phyloP scores from a whole-genome alignment of 1,284 basidiomycete genomes.

The Leccinum cinnamomeum region DNA sequence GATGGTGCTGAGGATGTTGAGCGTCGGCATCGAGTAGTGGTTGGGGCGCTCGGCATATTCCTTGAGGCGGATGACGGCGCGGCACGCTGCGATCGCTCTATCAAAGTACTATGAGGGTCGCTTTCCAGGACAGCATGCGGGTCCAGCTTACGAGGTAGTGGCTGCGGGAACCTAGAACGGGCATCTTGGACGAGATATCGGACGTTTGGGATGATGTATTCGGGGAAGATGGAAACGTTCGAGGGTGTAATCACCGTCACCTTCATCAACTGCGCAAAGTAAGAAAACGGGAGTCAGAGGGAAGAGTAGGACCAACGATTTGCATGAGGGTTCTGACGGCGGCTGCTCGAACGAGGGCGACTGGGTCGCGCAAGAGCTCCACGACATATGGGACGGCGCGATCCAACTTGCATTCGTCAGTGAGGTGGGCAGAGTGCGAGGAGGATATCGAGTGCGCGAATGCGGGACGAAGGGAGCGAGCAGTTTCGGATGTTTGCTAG shows the following conservation, averaged over 20 bases:
- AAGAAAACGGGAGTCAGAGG: neutral
- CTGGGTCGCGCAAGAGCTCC: constrained; percentile 85
- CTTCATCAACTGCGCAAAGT: constrained; percentile 66
- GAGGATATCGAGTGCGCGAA: constrained; percentile 85
- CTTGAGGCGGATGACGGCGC: constrained; percentile 60
- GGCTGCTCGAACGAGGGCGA: constrained; percentile 75
- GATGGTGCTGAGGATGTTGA: constrained; percentile 24
- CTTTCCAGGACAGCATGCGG: neutral
- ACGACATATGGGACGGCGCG: constrained; percentile 85
- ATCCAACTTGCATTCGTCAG: constrained; percentile 95
- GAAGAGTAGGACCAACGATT: constrained; percentile 49
- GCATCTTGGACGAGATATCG: constrained; percentile 79
- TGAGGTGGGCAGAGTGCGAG: constrained; percentile 81
- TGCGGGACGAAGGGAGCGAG: constrained; percentile 81
- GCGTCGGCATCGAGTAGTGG: constrained; percentile 19
- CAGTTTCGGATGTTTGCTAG: constrained; percentile 93
- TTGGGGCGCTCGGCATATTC: constrained; percentile 38
- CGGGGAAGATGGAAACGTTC: constrained; percentile 84
- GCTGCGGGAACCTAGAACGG: constrained; percentile 58
- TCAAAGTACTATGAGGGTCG: constrained; percentile 8
- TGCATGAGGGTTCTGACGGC: constrained; percentile 83
- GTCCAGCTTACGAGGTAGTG: constrained; percentile 52
- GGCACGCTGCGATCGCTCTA: constrained; percentile 50
- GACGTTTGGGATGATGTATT: constrained; percentile 94
- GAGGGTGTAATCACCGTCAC: constrained; percentile 89